phyloP scores from a whole-genome alignment of 169 alveolate species.

The Miamiensis avidus region DNA sequence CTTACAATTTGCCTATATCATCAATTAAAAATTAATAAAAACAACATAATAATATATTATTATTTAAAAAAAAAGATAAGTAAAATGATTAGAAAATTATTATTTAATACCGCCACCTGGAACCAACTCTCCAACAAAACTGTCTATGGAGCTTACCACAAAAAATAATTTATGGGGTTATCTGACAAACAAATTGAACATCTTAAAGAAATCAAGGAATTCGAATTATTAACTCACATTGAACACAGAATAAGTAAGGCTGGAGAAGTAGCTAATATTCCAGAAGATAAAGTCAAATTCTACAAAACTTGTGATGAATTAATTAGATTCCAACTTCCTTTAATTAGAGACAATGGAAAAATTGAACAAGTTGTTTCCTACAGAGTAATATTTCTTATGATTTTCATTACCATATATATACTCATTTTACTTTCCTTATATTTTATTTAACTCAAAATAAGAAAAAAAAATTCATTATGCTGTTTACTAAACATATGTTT shows the following conservation, averaged over 20 bases:
- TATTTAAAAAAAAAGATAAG: too few species aligned
- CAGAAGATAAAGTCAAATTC: slow-evolving; percentile 13
- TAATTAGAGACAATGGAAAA: slow-evolving; percentile 57
- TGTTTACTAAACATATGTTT: too few species aligned
- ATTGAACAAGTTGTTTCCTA: slow-evolving; percentile 51
- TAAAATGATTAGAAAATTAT: not conserved
- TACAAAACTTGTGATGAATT: slow-evolving; percentile 40
- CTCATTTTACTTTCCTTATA: not conserved
- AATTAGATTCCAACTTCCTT: slow-evolving; percentile 47
- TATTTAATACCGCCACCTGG: not conserved
- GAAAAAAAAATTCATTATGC: too few species aligned
- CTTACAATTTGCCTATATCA: too few species aligned
- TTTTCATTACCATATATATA: too few species aligned
- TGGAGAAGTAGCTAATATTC: not conserved
- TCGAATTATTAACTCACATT: not conserved
- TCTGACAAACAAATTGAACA: not conserved
- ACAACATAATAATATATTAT: too few species aligned
- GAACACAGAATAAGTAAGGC: not conserved
- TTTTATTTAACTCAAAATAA: not conserved
- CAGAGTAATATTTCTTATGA: slow-evolving; percentile 16
- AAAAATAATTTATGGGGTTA: not conserved
- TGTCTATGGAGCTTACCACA: not conserved
- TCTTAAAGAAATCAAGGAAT: not conserved
- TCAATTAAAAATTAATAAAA: too few species aligned
- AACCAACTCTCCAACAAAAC: not conserved